These are phyloP conservation scores for Jacaranda copaia DNA, from an alignment of 257 asterid species.

Conservation along the genomic window DNA sequence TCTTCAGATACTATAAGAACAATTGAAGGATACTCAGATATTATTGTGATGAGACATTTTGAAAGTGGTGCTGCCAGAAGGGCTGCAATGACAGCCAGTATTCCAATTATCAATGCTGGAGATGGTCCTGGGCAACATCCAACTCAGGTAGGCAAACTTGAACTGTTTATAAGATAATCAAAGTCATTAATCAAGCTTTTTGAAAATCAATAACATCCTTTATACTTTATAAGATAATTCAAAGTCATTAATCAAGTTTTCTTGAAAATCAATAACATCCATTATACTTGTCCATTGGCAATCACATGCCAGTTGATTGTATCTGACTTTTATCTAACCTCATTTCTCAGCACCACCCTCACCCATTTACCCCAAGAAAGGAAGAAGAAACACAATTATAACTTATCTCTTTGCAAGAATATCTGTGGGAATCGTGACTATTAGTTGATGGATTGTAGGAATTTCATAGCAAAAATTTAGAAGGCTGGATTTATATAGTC, in stretches of 20 bases:
- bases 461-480: neutral
- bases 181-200: neutral
- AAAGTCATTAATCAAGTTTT: neutral
- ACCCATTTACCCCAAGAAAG: neutral
- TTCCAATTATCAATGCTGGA: constrained; percentile 95
- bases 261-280: neutral
- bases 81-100: constrained; percentile 80
- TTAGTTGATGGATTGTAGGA: neutral
- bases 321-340: no score
- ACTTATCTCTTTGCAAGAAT: constrained; percentile 13
- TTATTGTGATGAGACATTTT: constrained; percentile 94
- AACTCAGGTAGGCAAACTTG: constrained; percentile 69
- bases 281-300: neutral
- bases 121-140: constrained; percentile 99
- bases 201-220: neutral
- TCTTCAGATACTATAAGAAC: constrained; percentile 84
- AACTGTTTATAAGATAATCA: constrained; percentile 7
- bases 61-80: constrained; percentile 98
- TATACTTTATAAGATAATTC: neutral
- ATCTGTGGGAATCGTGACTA: neutral
- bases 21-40: constrained; percentile 92
- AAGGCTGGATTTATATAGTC: constrained; percentile 20
- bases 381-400: neutral
- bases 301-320: no score
- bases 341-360: neutral